These are phyloP conservation scores for Aspergillus sclerotialis DNA, from an alignment of 2,329 filamentous ascomycete genomes.

Conservation along the genomic window DNA sequence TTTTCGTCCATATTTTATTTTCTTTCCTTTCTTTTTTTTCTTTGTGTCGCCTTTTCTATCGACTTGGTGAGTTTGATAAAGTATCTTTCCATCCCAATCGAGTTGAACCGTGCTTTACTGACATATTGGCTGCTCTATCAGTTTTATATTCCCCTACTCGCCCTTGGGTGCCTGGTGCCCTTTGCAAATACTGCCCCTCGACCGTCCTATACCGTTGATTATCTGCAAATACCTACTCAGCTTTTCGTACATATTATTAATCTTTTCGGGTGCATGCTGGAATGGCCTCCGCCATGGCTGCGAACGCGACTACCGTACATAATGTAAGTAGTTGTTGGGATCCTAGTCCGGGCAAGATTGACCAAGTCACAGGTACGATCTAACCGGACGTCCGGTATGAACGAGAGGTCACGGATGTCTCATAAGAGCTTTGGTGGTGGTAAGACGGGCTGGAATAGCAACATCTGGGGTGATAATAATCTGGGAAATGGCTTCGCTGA, in stretches of 20 bases:
- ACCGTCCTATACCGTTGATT: slow-evolving; percentile 1
- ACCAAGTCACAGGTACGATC: slow-evolving; percentile 20
- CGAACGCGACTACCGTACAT: slow-evolving; percentile 29
- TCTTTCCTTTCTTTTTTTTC: slow-evolving; percentile 11
- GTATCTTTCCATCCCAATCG: neutral
- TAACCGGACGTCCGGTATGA: slow-evolving; percentile 33
- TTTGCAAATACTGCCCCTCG: slow-evolving; percentile 20
- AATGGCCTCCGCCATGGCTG: slow-evolving; percentile 31
- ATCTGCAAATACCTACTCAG: slow-evolving; percentile 12
- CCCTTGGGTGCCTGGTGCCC: slow-evolving; percentile 23
- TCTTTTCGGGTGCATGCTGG: slow-evolving; percentile 13
- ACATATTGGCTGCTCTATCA: slow-evolving; percentile 11
- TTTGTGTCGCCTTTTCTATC: slow-evolving; percentile 14
- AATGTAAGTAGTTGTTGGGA: slow-evolving; percentile 22
- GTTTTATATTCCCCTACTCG: slow-evolving; percentile 22
- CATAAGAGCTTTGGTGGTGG: slow-evolving; percentile 40
- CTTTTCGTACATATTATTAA: slow-evolving; percentile 20
- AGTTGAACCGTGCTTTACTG: slow-evolving; percentile 2
- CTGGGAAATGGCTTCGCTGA: slow-evolving; percentile 42
- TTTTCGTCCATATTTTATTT: slow-evolving; percentile 10
- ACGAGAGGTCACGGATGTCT: slow-evolving; percentile 27
- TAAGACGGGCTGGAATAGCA: slow-evolving; percentile 39
- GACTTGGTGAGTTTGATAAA: neutral
- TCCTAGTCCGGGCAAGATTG: neutral
- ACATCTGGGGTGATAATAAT: slow-evolving; percentile 47